Evolutionary conservation across 192 early-diverging fungal genomes (phyloP), one percentile per base, ranked within the genome.

Genomic region (Entomortierella parvispora): DNA sequence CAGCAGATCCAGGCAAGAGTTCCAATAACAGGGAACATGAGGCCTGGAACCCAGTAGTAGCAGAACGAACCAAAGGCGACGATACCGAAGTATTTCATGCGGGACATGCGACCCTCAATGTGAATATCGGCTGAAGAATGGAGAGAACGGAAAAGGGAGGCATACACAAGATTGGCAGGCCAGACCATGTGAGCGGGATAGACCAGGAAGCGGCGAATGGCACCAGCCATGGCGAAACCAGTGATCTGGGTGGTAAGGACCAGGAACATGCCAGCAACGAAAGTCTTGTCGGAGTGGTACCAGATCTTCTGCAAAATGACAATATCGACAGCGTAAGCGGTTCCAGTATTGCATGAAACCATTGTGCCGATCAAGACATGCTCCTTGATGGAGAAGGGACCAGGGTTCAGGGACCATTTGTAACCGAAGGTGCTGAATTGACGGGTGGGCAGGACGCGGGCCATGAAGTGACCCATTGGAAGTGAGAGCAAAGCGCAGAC

Each of bases 111-210:
- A n/a, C n/a, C n/a, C n/a, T n/a, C n/a, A n/a, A n/a, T n/a, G n/a
- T n/a, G n/a, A n/a, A n/a, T n/a, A n/a, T n/a, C n/a, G n/a, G n/a
- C n/a, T n/a, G n/a, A n/a, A n/a, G 61, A 23, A 71, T 95, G 91
- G 47, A 94, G 86, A 6, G 90, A 87, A 11, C 86, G 84, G 71
- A 93, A 92, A 33, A 94, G 77, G 8, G 91, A 88, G 32, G 93
- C 87, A 48, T 82, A 86, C 12, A 90, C 81, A 20, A 95, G 83
- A 25, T 79, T 88, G 0, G 83, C 58, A 5, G 95, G 95, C 93
- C 93, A 97, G 29, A 93, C 81, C 93, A 95, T 94, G 12, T 86
- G 82, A 5, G 90, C 75, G 20, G 93, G 93, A 48, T 89, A 84
- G 12, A 96, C 93, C 9, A 96, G 79, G 70, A 87, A 93, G 33